Evolutionary conservation across 148 eudicot species (phyloP).

Genomic region (Arbutus unedo): DNA sequence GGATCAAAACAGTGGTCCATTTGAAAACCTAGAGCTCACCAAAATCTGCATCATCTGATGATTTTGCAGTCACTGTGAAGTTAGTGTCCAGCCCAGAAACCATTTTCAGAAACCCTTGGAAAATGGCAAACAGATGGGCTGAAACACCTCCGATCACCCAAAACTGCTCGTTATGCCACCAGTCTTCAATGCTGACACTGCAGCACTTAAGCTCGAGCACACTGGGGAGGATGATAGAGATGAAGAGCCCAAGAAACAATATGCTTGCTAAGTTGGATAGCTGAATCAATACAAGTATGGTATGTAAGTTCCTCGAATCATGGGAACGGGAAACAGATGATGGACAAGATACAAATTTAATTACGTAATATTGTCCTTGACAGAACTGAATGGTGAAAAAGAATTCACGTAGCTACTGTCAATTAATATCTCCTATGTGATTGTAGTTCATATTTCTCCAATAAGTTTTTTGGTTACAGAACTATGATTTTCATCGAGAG

Average conservation of each 20-base stretch:
- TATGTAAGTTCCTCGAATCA: neutral
- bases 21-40: constrained; percentile 86
- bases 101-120: constrained; percentile 94
- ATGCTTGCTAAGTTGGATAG: constrained; percentile 86
- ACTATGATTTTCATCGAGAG: neutral
- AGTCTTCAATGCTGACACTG: constrained; percentile 82
- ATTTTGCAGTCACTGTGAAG: constrained; percentile 89
- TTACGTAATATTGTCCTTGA: neutral
- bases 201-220: constrained; percentile 93
- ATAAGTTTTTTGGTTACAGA: neutral
- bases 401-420: neutral
- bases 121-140: constrained; percentile 90
- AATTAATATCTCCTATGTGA: too few relatives aligned
- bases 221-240: constrained; percentile 76
- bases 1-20: constrained; percentile 96
- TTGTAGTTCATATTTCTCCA: neutral
- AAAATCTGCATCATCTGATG: constrained; percentile 80
- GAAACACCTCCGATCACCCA: constrained; percentile 99
- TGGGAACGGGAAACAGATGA: neutral
- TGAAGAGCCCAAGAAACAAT: constrained; percentile 84
- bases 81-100: constrained; percentile 85
- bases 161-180: constrained; percentile 96
- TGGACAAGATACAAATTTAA: neutral
- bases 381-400: neutral
- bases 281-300: constrained; percentile 28